phyloP scores from a whole-genome alignment of 2,329 filamentous ascomycete species.

The Shiraia sp. region DNA sequence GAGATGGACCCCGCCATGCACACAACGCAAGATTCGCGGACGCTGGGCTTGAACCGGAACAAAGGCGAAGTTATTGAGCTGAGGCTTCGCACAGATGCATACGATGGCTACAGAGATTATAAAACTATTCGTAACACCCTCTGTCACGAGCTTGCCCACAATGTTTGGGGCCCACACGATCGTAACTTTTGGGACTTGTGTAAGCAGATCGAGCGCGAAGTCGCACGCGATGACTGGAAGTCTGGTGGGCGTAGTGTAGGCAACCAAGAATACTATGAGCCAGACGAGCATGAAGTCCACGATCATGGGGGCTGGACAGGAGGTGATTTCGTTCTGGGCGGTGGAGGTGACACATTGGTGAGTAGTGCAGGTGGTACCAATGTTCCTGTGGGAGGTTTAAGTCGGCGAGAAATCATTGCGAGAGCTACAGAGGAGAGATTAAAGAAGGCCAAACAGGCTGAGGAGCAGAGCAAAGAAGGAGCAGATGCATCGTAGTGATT shows the following conservation, averaged over 20 bases:
- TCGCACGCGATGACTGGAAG: conserved; percentile 78
- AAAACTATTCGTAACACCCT: conserved; percentile 87
- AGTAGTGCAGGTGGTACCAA: conserved; percentile 24
- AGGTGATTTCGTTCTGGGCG: conserved; percentile 44
- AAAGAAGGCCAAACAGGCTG: conserved; percentile 54
- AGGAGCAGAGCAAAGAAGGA: conserved; percentile 37
- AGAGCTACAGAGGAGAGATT: conserved; percentile 71
- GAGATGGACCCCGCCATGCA: conserved; percentile 93
- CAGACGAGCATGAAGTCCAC: conserved; percentile 32
- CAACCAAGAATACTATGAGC: conserved; percentile 40
- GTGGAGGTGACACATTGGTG: conserved; percentile 44
- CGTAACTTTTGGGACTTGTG: conserved; percentile 88
- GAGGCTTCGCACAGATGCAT: conserved; percentile 86
- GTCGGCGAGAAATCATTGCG: conserved; percentile 73
- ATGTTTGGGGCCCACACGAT: conserved; percentile 84
- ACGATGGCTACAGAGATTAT: conserved; percentile 93
- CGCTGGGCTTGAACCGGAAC: conserved; percentile 86
- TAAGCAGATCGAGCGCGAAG: conserved; percentile 83
- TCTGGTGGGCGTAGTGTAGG: conserved; percentile 59
- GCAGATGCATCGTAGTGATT: conserved; percentile 5
- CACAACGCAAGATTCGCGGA: conserved; percentile 80
- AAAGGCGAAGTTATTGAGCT: conserved; percentile 88
- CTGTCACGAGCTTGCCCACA: conserved; percentile 94
- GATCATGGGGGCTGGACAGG: conserved; percentile 52
- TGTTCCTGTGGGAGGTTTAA: conserved; percentile 56